A percentile compares a stretch with the other conserved stretches of the same genome.
These are phyloP conservation scores for Porphyrellus cyaneotinctus DNA, from an alignment of 768 basidiomycete genomes.

Conservation along the genomic window DNA sequence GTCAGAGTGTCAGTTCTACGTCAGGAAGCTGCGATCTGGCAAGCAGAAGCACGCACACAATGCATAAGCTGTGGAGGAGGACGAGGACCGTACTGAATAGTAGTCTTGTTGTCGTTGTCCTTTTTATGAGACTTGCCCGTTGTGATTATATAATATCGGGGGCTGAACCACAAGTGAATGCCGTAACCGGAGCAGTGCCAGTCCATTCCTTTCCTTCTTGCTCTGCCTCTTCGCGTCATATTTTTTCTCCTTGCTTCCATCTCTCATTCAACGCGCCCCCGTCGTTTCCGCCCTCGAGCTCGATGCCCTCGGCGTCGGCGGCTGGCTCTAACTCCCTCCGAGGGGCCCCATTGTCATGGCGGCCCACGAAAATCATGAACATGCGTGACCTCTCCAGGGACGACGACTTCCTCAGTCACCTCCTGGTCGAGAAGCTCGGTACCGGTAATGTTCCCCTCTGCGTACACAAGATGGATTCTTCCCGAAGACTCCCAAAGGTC, in stretches of 20 bases:
- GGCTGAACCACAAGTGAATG: slow-evolving; percentile 10
- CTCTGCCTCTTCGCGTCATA: slow-evolving; percentile 33
- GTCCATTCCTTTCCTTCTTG: slow-evolving; percentile 23
- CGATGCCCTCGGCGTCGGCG: slow-evolving; percentile 32
- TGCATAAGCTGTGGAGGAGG: slow-evolving; percentile 26
- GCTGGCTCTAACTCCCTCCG: slow-evolving; percentile 22
- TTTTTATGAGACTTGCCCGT: neutral
- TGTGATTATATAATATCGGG: slow-evolving; percentile 22
- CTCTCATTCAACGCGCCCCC: slow-evolving; percentile 16
- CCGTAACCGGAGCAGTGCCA: slow-evolving; percentile 32
- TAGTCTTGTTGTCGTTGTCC: neutral
- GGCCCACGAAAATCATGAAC: slow-evolving; percentile 86
- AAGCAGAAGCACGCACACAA: slow-evolving; percentile 89
- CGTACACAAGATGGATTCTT: slow-evolving; percentile 87
- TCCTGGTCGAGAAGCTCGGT: slow-evolving; percentile 85
- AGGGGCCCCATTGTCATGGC: slow-evolving; percentile 50
- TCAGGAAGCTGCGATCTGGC: slow-evolving; percentile 87
- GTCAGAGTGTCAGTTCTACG: slow-evolving; percentile 68
- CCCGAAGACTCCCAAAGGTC: slow-evolving; percentile 72
- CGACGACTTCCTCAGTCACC: slow-evolving; percentile 87
- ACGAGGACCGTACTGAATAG: neutral
- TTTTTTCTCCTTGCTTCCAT: slow-evolving; percentile 16
- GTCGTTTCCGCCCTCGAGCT: slow-evolving; percentile 24
- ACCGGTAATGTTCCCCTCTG: slow-evolving; percentile 74
- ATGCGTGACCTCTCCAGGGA: slow-evolving; percentile 86